phyloP scores from a whole-genome alignment of 305 asterid species.

The Euphrasia arctica region DNA sequence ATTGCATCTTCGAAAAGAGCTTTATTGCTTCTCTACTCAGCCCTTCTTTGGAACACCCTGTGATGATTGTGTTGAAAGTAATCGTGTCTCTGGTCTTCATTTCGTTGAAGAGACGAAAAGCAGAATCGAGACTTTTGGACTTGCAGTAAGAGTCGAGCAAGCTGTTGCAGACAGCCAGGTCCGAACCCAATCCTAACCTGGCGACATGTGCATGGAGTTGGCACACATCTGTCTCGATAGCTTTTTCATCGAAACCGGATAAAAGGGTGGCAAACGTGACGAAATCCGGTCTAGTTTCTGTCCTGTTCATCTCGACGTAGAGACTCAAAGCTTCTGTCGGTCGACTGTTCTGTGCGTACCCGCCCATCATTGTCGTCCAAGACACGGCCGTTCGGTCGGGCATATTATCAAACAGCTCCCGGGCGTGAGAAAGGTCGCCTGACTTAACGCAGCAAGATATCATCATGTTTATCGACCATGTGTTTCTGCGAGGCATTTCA shows the following conservation, averaged over 20 bases:
- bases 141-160: slow-evolving; percentile 76
- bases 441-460: slow-evolving; percentile 59
- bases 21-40: slow-evolving; percentile 43
- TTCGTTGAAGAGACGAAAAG: slow-evolving; percentile 50
- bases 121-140: slow-evolving; percentile 43
- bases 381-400: slow-evolving; percentile 50
- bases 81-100: slow-evolving; percentile 55
- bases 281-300: slow-evolving; percentile 59
- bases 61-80: slow-evolving; percentile 73
- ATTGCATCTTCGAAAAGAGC: slow-evolving; percentile 64
- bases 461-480: slow-evolving; percentile 60
- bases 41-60: slow-evolving; percentile 58
- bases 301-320: slow-evolving; percentile 58
- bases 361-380: slow-evolving; percentile 84
- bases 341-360: slow-evolving; percentile 49
- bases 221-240: slow-evolving; percentile 35
- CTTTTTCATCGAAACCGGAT: slow-evolving; percentile 53
- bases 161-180: slow-evolving; percentile 61
- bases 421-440: slow-evolving; percentile 44
- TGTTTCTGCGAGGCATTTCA: slow-evolving; percentile 58
- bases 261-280: slow-evolving; percentile 69
- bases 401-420: slow-evolving; percentile 65
- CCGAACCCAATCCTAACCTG: slow-evolving; percentile 46
- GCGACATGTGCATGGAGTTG: slow-evolving; percentile 63
- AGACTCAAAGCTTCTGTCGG: slow-evolving; percentile 54